phyloP scores from a whole-genome alignment of 768 basidiomycete genomes.

The Astraeus odoratus region DNA sequence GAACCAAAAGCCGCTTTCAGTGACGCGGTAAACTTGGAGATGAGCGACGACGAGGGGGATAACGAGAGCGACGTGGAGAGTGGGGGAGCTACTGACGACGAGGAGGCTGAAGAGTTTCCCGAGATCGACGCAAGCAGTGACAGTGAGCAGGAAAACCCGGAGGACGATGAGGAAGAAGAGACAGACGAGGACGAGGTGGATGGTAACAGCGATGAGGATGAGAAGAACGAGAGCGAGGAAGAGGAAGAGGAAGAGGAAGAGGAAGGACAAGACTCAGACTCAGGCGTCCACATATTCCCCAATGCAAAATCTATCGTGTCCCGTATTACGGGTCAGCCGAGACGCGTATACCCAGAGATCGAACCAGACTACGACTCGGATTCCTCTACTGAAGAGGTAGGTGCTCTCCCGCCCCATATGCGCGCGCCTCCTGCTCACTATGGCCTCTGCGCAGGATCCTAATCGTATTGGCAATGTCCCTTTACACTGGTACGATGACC shows the following conservation, averaged over 20 bases:
- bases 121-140: constrained; percentile 53
- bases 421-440: background rate
- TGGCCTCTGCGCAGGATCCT: constrained; percentile 51
- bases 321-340: constrained; percentile 76
- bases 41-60: constrained; percentile 69
- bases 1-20: constrained; percentile 26
- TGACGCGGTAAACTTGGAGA: constrained; percentile 49
- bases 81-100: constrained; percentile 42
- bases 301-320: constrained; percentile 66
- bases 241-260: constrained; percentile 33
- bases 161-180: constrained; percentile 28
- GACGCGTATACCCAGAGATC: constrained; percentile 81
- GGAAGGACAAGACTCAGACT: constrained; percentile 30
- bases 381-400: constrained; percentile 85
- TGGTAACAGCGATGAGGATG: constrained; percentile 25
- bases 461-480: constrained; percentile 94
- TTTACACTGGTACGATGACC: constrained; percentile 98
- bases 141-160: constrained; percentile 28
- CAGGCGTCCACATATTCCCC: constrained; percentile 52
- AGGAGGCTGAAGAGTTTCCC: constrained; percentile 67
- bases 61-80: constrained; percentile 26
- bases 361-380: constrained; percentile 89
- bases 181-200: constrained; percentile 32
- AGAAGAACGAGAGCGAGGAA: constrained; percentile 23
- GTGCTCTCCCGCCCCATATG: constrained; percentile 21